Base-by-base conservation (phyloP, 2,329 filamentous ascomycete genomes). In the Ophiostoma piceae region DNA sequence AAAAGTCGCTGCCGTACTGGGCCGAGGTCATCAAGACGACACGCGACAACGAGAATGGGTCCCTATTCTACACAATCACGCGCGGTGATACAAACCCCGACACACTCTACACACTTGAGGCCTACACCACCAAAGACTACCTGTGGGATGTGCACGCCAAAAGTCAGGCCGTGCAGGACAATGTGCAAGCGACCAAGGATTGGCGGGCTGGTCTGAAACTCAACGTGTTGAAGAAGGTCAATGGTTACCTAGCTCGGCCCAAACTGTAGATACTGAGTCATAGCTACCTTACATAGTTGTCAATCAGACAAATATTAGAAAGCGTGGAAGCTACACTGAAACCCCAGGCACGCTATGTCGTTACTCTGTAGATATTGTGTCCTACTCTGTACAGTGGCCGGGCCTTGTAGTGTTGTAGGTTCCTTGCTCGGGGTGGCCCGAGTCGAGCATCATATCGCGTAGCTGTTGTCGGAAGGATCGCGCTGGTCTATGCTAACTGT, bases 71-170 rank as follows among this genome's bases (percentile, higher is more conserved):
- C 37, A 75, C 74, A 1, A 72, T 77, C 32, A 12, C 73, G 51
- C 74, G 71, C 68, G 74, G 75, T n/a, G 26, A 67, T 4, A 68
- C 72, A 22, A 71, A 74, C 37, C 72, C 74, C 16, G 64, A 74
- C 35, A 72, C 71, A 37, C 68, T 77, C 16, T 75, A 70, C 41
- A 71, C 75, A 3, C 47, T 77, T 19, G 76, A 77, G 75, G 74
- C 72, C 2, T 78, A 77, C 66, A 73, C 75, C 66, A 75, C 71
- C 68, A 67, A 73, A 5, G 74, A 74, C 37, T 76, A 77, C 54
- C 67, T 77, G 69, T 73, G 71, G 62, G 73, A 75, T 35, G 74
- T 76, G 1, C 76, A 78, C 68, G 74, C 75, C 54, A 74, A 74
- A 65, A 77, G 75, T 67, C 70, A 74, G 22, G 76, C 75, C 0